These are phyloP conservation scores for Zizania palustris DNA, from an alignment of 202 grass and related monocot genomes.

Conservation along the genomic window DNA sequence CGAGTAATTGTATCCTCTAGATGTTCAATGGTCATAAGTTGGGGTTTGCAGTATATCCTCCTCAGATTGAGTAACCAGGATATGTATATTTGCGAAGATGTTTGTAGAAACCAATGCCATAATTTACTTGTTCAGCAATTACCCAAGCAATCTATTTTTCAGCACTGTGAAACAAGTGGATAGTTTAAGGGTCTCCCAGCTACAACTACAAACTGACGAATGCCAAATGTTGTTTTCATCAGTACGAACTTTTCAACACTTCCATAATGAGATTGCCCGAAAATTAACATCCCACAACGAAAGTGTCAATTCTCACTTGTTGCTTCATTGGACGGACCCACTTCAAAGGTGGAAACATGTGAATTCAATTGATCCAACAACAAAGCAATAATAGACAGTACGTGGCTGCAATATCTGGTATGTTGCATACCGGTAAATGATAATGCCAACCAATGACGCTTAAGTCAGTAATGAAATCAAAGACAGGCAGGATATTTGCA, in stretches of 20 bases:
- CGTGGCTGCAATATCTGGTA: background rate
- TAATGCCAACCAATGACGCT: no score
- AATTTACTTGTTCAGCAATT: background rate
- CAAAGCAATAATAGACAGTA: background rate
- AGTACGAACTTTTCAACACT: no score
- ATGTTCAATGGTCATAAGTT: background rate
- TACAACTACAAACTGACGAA: no score
- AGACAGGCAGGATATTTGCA: background rate
- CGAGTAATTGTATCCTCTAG: background rate
- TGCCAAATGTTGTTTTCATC: no score
- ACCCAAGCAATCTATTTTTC: no score
- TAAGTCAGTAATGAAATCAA: background rate
- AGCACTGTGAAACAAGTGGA: no score
- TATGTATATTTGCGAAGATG: background rate
- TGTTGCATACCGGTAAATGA: no score
- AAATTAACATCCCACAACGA: no score
- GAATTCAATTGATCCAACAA: background rate
- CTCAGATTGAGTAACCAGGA: background rate
- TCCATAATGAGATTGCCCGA: no score
- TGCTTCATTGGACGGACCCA: background rate
- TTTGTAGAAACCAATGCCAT: background rate
- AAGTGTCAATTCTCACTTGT: slow-evolving; percentile 2
- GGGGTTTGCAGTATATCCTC: background rate
- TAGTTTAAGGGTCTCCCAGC: no score
- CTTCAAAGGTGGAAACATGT: background rate